These are phyloP conservation scores for Colletotrichum simmondsii DNA, from an alignment of 2,329 filamentous ascomycete genomes.

Conservation along the genomic window DNA sequence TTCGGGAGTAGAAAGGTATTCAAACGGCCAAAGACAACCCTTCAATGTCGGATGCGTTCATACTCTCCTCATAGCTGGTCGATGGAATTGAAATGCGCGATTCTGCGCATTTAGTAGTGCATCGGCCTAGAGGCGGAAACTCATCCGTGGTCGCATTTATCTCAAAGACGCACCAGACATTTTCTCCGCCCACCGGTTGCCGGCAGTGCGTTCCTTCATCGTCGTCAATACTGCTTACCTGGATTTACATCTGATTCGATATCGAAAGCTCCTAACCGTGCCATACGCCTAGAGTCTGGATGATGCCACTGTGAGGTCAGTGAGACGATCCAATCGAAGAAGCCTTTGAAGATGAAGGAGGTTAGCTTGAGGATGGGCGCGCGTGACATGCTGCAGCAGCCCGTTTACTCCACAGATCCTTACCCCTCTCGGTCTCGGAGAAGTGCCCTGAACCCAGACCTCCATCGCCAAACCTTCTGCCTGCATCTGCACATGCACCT, in stretches of 20 bases:
- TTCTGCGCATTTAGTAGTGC: constrained; percentile 7
- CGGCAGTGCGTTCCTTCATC: constrained; percentile 19
- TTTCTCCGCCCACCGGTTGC: constrained; percentile 18
- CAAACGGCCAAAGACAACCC: not conserved
- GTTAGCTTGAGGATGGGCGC: constrained; percentile 13
- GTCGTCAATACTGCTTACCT: not conserved
- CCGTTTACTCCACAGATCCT: constrained; percentile 24
- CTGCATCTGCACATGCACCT: constrained; percentile 25
- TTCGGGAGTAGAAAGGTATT: not conserved
- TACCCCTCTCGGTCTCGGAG: constrained; percentile 32
- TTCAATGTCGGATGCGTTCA: not conserved
- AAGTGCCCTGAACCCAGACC: constrained; percentile 28
- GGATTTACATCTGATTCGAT: constrained; percentile 3
- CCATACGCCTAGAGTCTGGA: constrained; percentile 18
- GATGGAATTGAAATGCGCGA: not conserved
- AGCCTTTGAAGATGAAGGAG: constrained; percentile 6
- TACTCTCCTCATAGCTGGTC: not conserved
- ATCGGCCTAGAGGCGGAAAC: not conserved
- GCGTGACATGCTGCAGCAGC: constrained; percentile 31
- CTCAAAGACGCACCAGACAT: not conserved
- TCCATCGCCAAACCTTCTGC: constrained; percentile 23
- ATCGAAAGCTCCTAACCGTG: not conserved
- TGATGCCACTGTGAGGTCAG: constrained; percentile 33
- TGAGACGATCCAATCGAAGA: constrained; percentile 14
- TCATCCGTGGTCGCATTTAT: constrained; percentile 7